Percentiles rank a stretch among this genome's conserved stretches.
phyloP scores from a whole-genome alignment of 805 yeast species.

The Candida incommunis region DNA sequence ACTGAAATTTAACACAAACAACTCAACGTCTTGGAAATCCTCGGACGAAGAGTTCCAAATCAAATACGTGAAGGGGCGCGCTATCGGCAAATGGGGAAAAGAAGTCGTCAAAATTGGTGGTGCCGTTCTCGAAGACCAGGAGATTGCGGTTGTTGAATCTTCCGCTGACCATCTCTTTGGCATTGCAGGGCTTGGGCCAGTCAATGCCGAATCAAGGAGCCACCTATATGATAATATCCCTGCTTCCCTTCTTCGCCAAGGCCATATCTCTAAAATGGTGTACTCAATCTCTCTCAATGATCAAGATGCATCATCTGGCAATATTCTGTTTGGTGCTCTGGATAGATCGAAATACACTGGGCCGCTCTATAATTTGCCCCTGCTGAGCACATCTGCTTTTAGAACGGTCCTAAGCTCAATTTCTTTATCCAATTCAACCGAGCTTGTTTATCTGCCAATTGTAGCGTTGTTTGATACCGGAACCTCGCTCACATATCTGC shows the following conservation, averaged over 20 bases:
- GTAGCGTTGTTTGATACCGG: conserved; percentile 44
- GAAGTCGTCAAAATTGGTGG: conserved; percentile 45
- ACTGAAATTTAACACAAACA: conserved; percentile 6
- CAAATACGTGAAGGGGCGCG: conserved; percentile 31
- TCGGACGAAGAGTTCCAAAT: conserved; percentile 14
- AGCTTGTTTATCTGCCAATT: conserved; percentile 4
- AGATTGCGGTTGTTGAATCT: conserved; percentile 64
- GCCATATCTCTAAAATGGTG: conserved; percentile 37
- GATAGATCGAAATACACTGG: conserved; percentile 50
- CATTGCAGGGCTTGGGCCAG: conserved; percentile 18
- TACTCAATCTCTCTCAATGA: conserved; percentile 51
- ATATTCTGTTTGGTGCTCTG: conserved; percentile 59
- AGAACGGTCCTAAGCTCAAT: neutral
- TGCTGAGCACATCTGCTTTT: conserved; percentile 10
- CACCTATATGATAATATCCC: conserved; percentile 47
- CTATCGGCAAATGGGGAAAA: conserved; percentile 44
- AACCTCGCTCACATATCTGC: conserved; percentile 37
- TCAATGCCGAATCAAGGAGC: conserved; percentile 9
- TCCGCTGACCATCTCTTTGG: conserved; percentile 51
- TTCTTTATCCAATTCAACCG: neutral
- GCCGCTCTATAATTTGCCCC: conserved; percentile 32
- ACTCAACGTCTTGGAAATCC: conserved; percentile 8
- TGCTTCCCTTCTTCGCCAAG: conserved; percentile 37
- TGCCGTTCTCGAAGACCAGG: conserved; percentile 32
- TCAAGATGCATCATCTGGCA: conserved; percentile 27